A percentile compares a stretch with the other conserved stretches of the same genome.
Conservation (phyloP, 257 asterid species). For the Scutellaria baicalensis region DNA sequence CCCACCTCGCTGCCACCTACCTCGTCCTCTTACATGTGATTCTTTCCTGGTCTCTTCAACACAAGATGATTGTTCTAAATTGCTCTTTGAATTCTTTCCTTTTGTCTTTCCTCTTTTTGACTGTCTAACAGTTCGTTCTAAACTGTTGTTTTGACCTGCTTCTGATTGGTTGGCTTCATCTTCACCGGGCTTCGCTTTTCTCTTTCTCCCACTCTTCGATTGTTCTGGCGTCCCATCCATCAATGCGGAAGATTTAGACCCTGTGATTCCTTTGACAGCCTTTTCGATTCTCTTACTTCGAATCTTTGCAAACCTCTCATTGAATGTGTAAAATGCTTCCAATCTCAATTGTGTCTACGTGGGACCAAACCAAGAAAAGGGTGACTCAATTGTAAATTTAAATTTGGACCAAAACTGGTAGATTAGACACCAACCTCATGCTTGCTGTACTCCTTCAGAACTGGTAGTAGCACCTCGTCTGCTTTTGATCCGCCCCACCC, state of each 20-base stretch:
- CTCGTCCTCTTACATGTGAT: slow-evolving; percentile 22
- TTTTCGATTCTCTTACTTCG: slow-evolving; percentile 86
- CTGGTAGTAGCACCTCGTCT: slow-evolving; percentile 82
- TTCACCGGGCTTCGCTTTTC: slow-evolving; percentile 32
- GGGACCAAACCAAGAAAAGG: slow-evolving; percentile 16
- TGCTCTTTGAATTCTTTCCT: slow-evolving; percentile 15
- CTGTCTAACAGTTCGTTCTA: slow-evolving; percentile 22
- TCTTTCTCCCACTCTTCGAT: slow-evolving; percentile 41
- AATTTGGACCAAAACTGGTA: too few species aligned
- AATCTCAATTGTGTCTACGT: slow-evolving; percentile 83
- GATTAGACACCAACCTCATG: slow-evolving; percentile 57
- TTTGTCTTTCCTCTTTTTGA: slow-evolving; percentile 30
- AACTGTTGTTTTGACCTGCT: slow-evolving; percentile 11
- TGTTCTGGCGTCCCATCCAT: slow-evolving; percentile 36
- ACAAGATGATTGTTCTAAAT: slow-evolving; percentile 12
- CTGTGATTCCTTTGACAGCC: slow-evolving; percentile 75
- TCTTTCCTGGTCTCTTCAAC: too few species aligned
- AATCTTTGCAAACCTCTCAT: slow-evolving; percentile 91
- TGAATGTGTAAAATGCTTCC: slow-evolving; percentile 96
- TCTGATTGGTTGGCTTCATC: slow-evolving; percentile 24
- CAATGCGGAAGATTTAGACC: slow-evolving; percentile 40
- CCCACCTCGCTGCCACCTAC: slow-evolving; percentile 20
- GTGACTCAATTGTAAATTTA: background rate
- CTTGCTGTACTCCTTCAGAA: slow-evolving; percentile 77
- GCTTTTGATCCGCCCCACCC: slow-evolving; percentile 78